phyloP scores from a whole-genome alignment of 1,284 basidiomycete genomes.

The Austroboletus novae-zelandiae region DNA sequence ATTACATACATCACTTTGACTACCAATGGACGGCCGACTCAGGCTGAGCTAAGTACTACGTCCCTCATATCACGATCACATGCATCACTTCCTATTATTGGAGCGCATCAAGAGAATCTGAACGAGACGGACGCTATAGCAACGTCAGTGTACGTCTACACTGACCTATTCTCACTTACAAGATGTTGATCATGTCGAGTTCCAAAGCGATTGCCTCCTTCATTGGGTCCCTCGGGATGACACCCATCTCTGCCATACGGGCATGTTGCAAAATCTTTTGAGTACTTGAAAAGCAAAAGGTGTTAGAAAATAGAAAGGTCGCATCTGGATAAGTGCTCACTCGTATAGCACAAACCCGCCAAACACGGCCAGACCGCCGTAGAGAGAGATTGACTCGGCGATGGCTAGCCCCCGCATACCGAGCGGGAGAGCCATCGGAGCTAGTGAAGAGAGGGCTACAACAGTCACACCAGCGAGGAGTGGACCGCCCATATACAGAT shows the following conservation, averaged over 20 bases:
- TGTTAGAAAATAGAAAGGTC: slow-evolving; percentile 1
- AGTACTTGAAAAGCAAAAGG: slow-evolving; percentile 39
- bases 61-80: neutral
- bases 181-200: slow-evolving; percentile 87
- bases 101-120: slow-evolving; percentile 75
- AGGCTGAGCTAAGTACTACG: too few species aligned
- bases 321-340: slow-evolving; percentile 40
- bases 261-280: slow-evolving; percentile 83
- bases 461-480: slow-evolving; percentile 84
- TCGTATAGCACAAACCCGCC: slow-evolving; percentile 86
- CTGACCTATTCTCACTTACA: slow-evolving; percentile 44
- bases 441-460: slow-evolving; percentile 81
- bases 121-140: slow-evolving; percentile 69
- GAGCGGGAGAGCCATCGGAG: slow-evolving; percentile 84
- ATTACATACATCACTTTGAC: neutral
- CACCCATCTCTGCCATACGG: slow-evolving; percentile 67
- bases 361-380: slow-evolving; percentile 87
- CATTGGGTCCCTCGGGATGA: slow-evolving; percentile 71
- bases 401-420: slow-evolving; percentile 75
- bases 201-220: slow-evolving; percentile 79
- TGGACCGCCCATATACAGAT: slow-evolving; percentile 81
- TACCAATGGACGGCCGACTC: neutral
- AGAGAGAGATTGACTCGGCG: slow-evolving; percentile 77
- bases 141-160: slow-evolving; percentile 1
- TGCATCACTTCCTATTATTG: slow-evolving; percentile 45